Evolutionary conservation across 495 filamentous ascomycete species (phyloP).

Genomic region (Podospora pseudocomata): DNA sequence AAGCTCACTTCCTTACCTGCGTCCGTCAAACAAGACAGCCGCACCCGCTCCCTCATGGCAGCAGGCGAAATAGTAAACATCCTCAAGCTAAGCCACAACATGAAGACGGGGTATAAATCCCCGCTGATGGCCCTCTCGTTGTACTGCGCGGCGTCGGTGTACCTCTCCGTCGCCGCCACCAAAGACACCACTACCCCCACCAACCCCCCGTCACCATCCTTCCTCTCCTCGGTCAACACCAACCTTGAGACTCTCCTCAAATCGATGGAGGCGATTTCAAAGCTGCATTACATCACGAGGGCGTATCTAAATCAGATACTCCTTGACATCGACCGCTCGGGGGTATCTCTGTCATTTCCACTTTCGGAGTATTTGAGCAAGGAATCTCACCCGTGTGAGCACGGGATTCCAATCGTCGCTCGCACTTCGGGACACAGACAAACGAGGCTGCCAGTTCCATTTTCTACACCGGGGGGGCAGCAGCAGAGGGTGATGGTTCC

Average conservation of each 20-base stretch:
- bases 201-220: not conserved
- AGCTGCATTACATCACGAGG: slow-evolving; percentile 36
- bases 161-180: slow-evolving; percentile 34
- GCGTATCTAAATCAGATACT: slow-evolving; percentile 41
- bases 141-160: slow-evolving; percentile 43
- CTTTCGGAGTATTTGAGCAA: not conserved
- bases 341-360: slow-evolving; percentile 21
- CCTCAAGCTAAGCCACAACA: slow-evolving; percentile 36
- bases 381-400: slow-evolving; percentile 9
- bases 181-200: slow-evolving; percentile 19
- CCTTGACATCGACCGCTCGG: slow-evolving; percentile 39
- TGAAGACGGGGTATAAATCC: slow-evolving; percentile 32
- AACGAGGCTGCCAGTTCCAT: slow-evolving; percentile 15
- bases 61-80: slow-evolving; percentile 22
- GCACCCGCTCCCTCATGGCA: slow-evolving; percentile 23
- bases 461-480: not conserved
- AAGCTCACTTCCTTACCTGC: slow-evolving; percentile 31
- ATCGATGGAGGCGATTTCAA: slow-evolving; percentile 38
- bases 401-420: slow-evolving; percentile 41
- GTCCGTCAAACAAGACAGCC: slow-evolving; percentile 31
- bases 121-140: slow-evolving; percentile 41
- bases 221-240: not conserved
- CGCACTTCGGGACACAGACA: slow-evolving; percentile 32
- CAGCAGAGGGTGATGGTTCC: not conserved
- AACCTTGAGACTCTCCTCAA: slow-evolving; percentile 42